phyloP scores from a whole-genome alignment of 805 yeast species.

The Yamadazyma nakazawae region DNA sequence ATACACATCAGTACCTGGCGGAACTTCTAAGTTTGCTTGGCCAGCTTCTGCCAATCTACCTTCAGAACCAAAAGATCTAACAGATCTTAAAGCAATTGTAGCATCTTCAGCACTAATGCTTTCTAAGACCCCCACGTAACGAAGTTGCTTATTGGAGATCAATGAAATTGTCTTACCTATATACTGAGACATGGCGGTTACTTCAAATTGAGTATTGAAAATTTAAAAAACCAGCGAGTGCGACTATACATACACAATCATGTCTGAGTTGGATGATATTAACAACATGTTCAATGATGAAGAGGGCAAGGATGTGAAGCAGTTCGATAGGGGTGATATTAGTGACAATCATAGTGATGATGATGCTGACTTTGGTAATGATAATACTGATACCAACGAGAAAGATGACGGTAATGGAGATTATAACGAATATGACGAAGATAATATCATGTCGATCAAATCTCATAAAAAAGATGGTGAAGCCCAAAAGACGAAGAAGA shows the following conservation, averaged over 20 bases:
- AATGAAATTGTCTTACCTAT: conserved; percentile 87
- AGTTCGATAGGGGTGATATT: neutral
- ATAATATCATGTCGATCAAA: conserved; percentile 20
- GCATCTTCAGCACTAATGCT: conserved; percentile 87
- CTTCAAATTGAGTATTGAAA: neutral
- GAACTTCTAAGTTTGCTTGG: conserved; percentile 67
- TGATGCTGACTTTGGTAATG: neutral
- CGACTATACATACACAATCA: conserved; percentile 1
- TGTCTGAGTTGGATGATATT: conserved; percentile 9
- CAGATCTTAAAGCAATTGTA: conserved; percentile 78
- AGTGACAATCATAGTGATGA: neutral
- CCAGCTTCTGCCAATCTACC: conserved; percentile 61
- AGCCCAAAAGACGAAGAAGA: conserved; percentile 21
- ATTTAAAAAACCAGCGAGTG: conserved; percentile 1
- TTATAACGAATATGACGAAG: conserved; percentile 14
- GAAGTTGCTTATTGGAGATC: conserved; percentile 72
- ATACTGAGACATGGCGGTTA: conserved; percentile 72
- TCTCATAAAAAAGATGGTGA: conserved; percentile 19
- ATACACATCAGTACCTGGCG: conserved; percentile 64
- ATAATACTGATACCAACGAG: neutral
- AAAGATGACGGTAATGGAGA: neutral
- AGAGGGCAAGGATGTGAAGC: conserved; percentile 7
- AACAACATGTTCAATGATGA: conserved; percentile 11
- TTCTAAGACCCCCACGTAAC: conserved; percentile 87
- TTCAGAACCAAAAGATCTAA: conserved; percentile 86